Evolutionary conservation across 208 protist genomes (phyloP).

Genomic region (Phytomonas francai): DNA sequence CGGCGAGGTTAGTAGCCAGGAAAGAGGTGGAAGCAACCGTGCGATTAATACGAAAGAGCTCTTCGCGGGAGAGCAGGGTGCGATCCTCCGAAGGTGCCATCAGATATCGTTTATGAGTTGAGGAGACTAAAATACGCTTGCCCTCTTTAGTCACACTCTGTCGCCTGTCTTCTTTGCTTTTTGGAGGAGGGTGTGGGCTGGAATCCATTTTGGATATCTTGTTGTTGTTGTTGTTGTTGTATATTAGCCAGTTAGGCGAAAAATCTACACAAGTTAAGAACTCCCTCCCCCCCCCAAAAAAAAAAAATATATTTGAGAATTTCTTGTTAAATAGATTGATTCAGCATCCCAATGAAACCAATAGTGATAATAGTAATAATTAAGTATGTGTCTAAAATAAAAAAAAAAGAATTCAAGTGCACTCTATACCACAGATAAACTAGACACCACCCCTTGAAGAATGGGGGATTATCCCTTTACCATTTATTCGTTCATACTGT

Average conservation of each 20-base stretch:
- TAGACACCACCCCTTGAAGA: background rate
- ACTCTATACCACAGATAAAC: background rate
- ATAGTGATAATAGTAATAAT: background rate
- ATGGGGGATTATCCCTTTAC: background rate
- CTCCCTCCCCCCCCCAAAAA: too few relatives aligned
- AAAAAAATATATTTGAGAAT: too few relatives aligned
- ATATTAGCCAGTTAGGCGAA: too few relatives aligned
- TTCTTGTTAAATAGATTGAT: background rate
- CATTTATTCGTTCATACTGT: background rate
- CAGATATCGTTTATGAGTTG: constrained; percentile 43
- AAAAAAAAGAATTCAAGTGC: background rate
- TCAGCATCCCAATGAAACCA: background rate
- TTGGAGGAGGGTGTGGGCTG: too few relatives aligned
- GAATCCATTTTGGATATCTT: too few relatives aligned
- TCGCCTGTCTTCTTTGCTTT: too few relatives aligned
- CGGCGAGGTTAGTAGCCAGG: constrained; percentile 16
- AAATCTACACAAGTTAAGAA: too few relatives aligned
- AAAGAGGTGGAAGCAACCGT: constrained; percentile 41
- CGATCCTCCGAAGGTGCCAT: constrained; percentile 36
- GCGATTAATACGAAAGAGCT: constrained; percentile 44
- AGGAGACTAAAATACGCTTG: constrained; percentile 23
- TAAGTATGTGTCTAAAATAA: background rate
- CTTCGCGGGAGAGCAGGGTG: constrained; percentile 37
- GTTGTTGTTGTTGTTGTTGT: too few relatives aligned
- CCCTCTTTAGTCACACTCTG: too few relatives aligned